Base-by-base conservation (phyloP, 2,329 filamentous ascomycete species). In the Thielaviopsis ethacetica region DNA sequence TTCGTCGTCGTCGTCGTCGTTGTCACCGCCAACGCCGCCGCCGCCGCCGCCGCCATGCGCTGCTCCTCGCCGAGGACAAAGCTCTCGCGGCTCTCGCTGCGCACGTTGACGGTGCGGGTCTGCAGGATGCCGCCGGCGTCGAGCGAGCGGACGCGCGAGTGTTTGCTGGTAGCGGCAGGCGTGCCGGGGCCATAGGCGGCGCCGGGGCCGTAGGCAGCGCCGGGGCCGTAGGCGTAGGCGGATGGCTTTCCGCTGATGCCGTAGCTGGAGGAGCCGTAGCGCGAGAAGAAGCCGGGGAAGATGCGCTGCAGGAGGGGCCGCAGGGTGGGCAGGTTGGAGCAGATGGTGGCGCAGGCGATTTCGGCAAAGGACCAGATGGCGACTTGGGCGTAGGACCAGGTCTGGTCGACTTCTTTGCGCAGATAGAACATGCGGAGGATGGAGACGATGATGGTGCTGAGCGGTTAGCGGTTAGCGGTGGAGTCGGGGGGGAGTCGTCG, bases 321-420 rank as follows among this genome's bases (percentile, higher is more conserved):
- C 0, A 73, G 63, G 17, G 71, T 71, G 0, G 71, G 71, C 5
- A 73, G 67, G 59, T 70, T 72, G 53, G 69, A 66, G 61, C 71
- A 72, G 13, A 73, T 65, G 61, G 73, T 67, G 58, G 70, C 71
- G 54, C 69, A 66, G 53, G 69, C 69, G 61, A 72, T 68, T 62
- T 74, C 72, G 57, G 71, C 67, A 54, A 72, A 66, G 21, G 69
- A 70, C 69, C 71, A 73, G 54, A 67, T 64, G 34, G 66, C 66
- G 3, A 67, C 67, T 53, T 64, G 63, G 26, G 66, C 65, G 59
- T 68, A 67, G 59, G 68, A 65, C 67, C 67, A 69, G 1, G 67
- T 65, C 49, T 63, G 66, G 56, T 61, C 56, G 60, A 66, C 66
- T n/a, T 65, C 65, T 10, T 59, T 59, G 27, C 62, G 64, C 47